Percentiles rank a stretch among this genome's conserved stretches.
phyloP scores from a whole-genome alignment of 805 yeast species.

The Candida andamanensis region DNA sequence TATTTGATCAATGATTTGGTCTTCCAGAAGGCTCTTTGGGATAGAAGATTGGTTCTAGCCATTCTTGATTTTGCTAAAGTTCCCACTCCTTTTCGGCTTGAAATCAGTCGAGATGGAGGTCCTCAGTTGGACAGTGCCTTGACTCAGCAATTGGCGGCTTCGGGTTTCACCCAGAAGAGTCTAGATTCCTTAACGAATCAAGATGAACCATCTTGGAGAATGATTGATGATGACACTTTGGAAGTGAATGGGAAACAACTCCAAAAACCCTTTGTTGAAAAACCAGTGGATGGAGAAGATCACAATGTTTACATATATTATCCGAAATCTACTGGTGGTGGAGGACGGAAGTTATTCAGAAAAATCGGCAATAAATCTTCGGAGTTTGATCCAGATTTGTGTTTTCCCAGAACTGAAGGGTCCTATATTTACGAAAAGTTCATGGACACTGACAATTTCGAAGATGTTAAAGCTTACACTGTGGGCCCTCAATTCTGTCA shows the following conservation, averaged over 20 bases:
- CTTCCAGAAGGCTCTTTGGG: slow-evolving; percentile 96
- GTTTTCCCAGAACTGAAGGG: slow-evolving; percentile 78
- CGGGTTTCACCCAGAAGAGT: slow-evolving; percentile 36
- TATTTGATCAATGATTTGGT: slow-evolving; percentile 81
- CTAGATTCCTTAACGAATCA: slow-evolving; percentile 60
- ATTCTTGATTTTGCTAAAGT: slow-evolving; percentile 78
- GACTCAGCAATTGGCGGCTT: slow-evolving; percentile 39
- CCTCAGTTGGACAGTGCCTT: slow-evolving; percentile 70
- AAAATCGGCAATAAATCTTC: slow-evolving; percentile 96
- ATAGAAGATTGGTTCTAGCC: slow-evolving; percentile 79
- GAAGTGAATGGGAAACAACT: slow-evolving; percentile 67
- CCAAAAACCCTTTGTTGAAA: slow-evolving; percentile 92
- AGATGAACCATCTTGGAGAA: slow-evolving; percentile 74
- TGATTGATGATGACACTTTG: slow-evolving; percentile 76
- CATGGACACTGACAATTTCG: slow-evolving; percentile 97
- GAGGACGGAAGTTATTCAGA: slow-evolving; percentile 90
- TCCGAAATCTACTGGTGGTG: slow-evolving; percentile 87
- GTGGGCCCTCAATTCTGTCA: slow-evolving; percentile 90
- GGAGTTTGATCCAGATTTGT: slow-evolving; percentile 82
- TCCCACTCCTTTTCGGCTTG: slow-evolving; percentile 83
- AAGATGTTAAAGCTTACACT: slow-evolving; percentile 97
- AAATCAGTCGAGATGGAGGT: slow-evolving; percentile 95
- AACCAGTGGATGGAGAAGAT: slow-evolving; percentile 98
- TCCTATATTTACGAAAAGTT: slow-evolving; percentile 89
- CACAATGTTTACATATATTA: slow-evolving; percentile 94